Base-by-base conservation (phyloP, 2,329 filamentous ascomycete species). In the Elsinoe australis region DNA sequence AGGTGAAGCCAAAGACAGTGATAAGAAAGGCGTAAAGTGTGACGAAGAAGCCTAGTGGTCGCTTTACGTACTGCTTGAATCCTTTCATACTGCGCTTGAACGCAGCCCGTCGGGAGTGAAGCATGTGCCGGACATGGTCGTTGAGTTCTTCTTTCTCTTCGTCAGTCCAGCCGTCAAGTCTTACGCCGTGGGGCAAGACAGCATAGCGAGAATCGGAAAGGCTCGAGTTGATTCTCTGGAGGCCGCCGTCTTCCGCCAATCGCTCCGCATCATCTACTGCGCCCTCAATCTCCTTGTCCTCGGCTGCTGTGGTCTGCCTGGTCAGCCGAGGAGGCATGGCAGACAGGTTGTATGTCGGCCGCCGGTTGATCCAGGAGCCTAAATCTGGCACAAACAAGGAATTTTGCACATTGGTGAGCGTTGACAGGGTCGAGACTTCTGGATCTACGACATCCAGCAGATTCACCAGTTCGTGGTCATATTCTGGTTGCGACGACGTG, bases 401-500 rank as follows among this genome's bases (percentile, higher is more conserved):
- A 62, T 94, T 94, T 59, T 94, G 87, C 15, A 94, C 82, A 58
- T 94, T 94, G 34, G 85, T 94, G 7, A 94, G 75, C 10, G 86
- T 90, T 0, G 85, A 87, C 3, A 94, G 69, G 0, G 87, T 87
- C 28, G 85, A 80, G 3, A 94, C 81, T 67, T 94, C 85, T 33
- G 87, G 86, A 58, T 94, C 87, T 88, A 86, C 71, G 24, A 83
- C 76, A 64, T 85, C 82, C 42, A 86, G 66, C 12, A 85, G 66
- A 61, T 85, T 80, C 5, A 85, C 80, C 54, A 85, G 70, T 54
- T 76, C 73, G 8, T 74, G 65, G 19, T 78, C 75, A 57, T 84
- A 83, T 52, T 83, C 74, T 8, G 33, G 15, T 17, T 48, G 45
- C 5, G 45, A 48, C 3, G 33, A 32, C 5, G 19, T 31, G n/a